phyloP scores from a whole-genome alignment of 805 yeast species.

The Sugiyamaella qingdaonensis region DNA sequence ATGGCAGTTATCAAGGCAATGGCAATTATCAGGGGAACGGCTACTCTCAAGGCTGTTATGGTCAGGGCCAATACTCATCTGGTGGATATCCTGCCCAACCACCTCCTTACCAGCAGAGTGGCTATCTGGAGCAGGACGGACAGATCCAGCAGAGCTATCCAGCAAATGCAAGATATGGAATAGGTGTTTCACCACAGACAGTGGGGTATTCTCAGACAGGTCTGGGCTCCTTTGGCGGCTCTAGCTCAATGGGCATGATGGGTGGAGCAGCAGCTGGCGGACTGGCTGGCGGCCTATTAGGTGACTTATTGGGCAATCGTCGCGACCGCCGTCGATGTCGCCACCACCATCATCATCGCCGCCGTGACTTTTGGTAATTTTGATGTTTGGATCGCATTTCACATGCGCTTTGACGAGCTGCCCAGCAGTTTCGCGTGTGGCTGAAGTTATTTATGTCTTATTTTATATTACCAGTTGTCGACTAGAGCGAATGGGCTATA shows the following conservation, averaged over 20 bases:
- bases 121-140: too few species aligned
- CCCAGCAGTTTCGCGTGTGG: too few species aligned
- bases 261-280: constrained; percentile 1
- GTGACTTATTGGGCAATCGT: neutral
- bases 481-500: too few species aligned
- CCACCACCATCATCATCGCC: neutral
- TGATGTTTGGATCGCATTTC: too few species aligned
- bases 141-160: too few species aligned
- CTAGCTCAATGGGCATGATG: neutral
- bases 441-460: too few species aligned
- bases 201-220: too few species aligned
- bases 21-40: neutral
- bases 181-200: too few species aligned
- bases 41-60: neutral
- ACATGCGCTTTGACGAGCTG: too few species aligned
- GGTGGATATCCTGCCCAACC: neutral
- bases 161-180: too few species aligned
- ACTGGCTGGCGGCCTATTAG: neutral
- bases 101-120: neutral
- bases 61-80: neutral
- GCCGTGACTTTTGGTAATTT: too few species aligned
- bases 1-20: neutral
- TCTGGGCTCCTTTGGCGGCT: neutral
- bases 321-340: neutral
- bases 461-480: too few species aligned